Evolutionary conservation across 1,284 basidiomycete genomes (phyloP), one percentile per base, ranked within the genome.

Genomic region (Naganishia liquefaciens): DNA sequence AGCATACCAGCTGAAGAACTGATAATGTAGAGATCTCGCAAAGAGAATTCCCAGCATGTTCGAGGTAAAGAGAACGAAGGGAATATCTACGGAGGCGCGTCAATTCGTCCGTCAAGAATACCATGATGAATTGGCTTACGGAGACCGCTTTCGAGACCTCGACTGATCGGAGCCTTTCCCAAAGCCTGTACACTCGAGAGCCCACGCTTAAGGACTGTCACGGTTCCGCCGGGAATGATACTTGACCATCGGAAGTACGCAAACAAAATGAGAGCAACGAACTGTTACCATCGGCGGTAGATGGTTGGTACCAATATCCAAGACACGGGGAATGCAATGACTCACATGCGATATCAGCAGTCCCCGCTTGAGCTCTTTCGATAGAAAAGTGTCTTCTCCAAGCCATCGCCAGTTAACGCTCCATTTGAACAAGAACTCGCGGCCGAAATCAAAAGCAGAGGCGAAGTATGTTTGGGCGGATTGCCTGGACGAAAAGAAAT

Each of bases 1-100:
- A 13, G 90, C 92, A 77, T 98, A 98, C 96, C 95, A 99, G 5
- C 90, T 88, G 77, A 97, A 97, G 79, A 99, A 99, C 73, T 99
- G 95, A 77, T 98, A 99, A 77, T 99, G 95, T 62, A 99, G 80
- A 17, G 93, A 96, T n/a, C 96, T 86, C 17, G 96, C 91, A 76
- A 90, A 97, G 4, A 90, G 71, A 39, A 99, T 88, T 25, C 95
- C 95, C 67, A 97, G 88, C 55, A 99, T 77, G 74, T 98, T 99
- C 17, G 89, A 90, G 1, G 91, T 93, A 81, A 92, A 93, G 21
- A 97, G 82, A 25, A 92, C 82, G 0, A 88, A 88, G 11, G 87
- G 84, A 43, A 91, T 84, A 74, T 91, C 94, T 96, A 73, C 21
- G 27, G 62, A 49, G 40, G 62, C 64, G 68, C 46, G 54, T 44